Conservation (phyloP, 2,329 filamentous ascomycete genomes). For the Trichoderma gracile region DNA sequence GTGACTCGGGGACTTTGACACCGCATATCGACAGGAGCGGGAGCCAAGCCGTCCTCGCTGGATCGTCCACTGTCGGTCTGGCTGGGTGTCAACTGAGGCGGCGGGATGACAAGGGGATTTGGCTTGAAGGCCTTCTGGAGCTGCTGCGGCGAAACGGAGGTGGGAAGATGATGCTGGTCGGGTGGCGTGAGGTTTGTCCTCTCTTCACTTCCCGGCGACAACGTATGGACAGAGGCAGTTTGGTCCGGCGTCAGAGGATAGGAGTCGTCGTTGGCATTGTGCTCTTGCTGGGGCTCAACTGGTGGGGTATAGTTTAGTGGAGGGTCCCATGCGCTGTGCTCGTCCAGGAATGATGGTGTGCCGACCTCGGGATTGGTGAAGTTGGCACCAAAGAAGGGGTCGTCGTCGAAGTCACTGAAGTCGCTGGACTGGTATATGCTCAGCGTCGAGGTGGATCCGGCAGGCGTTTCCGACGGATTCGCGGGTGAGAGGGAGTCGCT, state of each 20-base stretch:
- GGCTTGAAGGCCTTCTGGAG: constrained; percentile 44
- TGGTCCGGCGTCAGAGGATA: constrained; percentile 56
- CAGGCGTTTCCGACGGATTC: constrained; percentile 48
- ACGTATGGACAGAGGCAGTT: constrained; percentile 51
- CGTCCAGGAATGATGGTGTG: constrained; percentile 49
- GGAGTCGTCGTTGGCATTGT: constrained; percentile 31
- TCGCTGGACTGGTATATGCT: constrained; percentile 55
- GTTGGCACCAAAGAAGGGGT: constrained; percentile 54
- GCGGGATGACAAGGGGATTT: constrained; percentile 33
- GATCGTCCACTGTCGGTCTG: constrained; percentile 52
- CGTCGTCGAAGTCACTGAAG: constrained; percentile 49
- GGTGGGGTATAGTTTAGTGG: constrained; percentile 15
- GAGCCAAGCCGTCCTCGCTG: constrained; percentile 51
- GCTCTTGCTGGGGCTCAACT: constrained; percentile 19
- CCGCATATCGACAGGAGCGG: constrained; percentile 45
- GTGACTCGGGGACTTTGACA: constrained; percentile 56
- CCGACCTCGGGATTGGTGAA: constrained; percentile 47
- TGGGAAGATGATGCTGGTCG: constrained; percentile 33
- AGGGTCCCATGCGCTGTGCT: constrained; percentile 31
- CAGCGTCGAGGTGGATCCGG: constrained; percentile 50
- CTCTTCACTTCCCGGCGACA: constrained; percentile 44
- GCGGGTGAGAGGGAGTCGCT: constrained; percentile 37
- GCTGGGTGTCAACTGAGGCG: constrained; percentile 50
- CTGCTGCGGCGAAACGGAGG: constrained; percentile 46
- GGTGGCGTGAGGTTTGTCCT: constrained; percentile 33